phyloP scores from a whole-genome alignment of 495 filamentous ascomycete genomes.

The Aspergillus bridgeri region DNA sequence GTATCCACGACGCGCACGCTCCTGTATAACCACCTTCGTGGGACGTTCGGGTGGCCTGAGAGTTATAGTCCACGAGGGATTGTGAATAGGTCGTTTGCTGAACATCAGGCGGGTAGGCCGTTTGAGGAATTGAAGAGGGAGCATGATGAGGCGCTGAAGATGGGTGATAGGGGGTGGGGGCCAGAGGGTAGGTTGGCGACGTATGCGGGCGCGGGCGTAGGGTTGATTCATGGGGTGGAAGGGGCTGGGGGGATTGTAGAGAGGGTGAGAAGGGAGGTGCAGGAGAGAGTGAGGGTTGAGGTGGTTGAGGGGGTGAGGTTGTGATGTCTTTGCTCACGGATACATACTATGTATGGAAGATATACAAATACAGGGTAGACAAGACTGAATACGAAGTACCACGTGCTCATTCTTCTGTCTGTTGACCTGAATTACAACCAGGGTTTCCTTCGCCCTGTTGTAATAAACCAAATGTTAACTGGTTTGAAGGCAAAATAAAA shows the following conservation, averaged over 20 bases:
- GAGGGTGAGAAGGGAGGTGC: not conserved
- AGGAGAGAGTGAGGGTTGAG: not conserved
- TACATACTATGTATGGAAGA: too few relatives aligned
- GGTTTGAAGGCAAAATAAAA: too few relatives aligned
- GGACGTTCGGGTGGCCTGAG: constrained; percentile 65
- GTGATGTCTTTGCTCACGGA: too few relatives aligned
- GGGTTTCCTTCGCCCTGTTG: too few relatives aligned
- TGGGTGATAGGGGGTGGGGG: constrained; percentile 61
- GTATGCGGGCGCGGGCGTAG: constrained; percentile 60
- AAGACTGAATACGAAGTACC: too few relatives aligned
- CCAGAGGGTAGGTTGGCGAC: constrained; percentile 61
- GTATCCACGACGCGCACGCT: constrained; percentile 60
- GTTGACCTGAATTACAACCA: too few relatives aligned
- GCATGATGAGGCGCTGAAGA: constrained; percentile 53
- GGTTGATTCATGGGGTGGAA: constrained; percentile 46
- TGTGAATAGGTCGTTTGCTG: constrained; percentile 57
- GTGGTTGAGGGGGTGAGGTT: not conserved
- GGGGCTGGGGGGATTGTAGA: constrained; percentile 41
- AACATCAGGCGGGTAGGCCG: constrained; percentile 51
- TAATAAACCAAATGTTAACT: too few relatives aligned
- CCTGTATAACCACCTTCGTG: constrained; percentile 68
- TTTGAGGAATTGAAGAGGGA: constrained; percentile 57
- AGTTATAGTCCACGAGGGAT: constrained; percentile 60
- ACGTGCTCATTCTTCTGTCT: too few relatives aligned
- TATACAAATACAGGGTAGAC: too few relatives aligned